Percentiles rank a stretch among this genome's conserved stretches.
Conservation (phyloP, 495 filamentous ascomycete species). For the Podospora sp. region DNA sequence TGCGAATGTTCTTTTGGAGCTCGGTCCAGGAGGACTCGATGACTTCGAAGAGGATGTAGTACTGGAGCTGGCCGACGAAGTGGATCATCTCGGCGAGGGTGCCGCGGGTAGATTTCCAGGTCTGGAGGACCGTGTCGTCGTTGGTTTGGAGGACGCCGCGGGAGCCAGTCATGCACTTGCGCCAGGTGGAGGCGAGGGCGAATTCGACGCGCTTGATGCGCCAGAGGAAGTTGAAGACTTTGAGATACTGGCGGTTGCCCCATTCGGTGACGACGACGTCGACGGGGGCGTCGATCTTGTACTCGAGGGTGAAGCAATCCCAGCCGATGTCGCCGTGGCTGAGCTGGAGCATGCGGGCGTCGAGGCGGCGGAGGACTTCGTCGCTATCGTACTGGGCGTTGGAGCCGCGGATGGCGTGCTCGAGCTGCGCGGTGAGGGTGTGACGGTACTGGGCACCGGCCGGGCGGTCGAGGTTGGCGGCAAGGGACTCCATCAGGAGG, state of each 20-base stretch:
- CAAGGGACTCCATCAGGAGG: conserved; percentile 93
- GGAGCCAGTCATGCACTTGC: conserved; percentile 93
- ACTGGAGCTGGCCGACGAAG: conserved; percentile 94
- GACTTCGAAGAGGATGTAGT: conserved; percentile 98
- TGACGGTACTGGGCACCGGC: conserved; percentile 93
- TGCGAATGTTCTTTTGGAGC: conserved; percentile 75
- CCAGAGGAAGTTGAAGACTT: conserved; percentile 99
- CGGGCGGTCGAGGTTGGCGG: conserved; percentile 90
- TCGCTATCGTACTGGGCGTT: conserved; percentile 94
- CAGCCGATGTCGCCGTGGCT: conserved; percentile 97
- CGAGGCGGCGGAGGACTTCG: conserved; percentile 90
- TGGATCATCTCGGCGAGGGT: conserved; percentile 97
- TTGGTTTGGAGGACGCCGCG: conserved; percentile 84
- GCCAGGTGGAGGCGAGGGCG: conserved; percentile 85
- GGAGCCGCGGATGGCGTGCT: conserved; percentile 95
- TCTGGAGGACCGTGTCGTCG: conserved; percentile 71
- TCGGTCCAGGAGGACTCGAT: conserved; percentile 94
- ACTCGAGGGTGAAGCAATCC: conserved; percentile 99
- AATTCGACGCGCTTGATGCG: conserved; percentile 98
- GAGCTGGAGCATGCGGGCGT: conserved; percentile 94
- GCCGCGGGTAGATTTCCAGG: conserved; percentile 90
- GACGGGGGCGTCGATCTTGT: conserved; percentile 95
- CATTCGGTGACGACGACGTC: conserved; percentile 97
- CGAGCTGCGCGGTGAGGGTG: conserved; percentile 92
- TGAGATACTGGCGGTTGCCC: conserved; percentile 93